phyloP scores from a whole-genome alignment of 2,329 filamentous ascomycete genomes.

The Fusarium incarnatum region DNA sequence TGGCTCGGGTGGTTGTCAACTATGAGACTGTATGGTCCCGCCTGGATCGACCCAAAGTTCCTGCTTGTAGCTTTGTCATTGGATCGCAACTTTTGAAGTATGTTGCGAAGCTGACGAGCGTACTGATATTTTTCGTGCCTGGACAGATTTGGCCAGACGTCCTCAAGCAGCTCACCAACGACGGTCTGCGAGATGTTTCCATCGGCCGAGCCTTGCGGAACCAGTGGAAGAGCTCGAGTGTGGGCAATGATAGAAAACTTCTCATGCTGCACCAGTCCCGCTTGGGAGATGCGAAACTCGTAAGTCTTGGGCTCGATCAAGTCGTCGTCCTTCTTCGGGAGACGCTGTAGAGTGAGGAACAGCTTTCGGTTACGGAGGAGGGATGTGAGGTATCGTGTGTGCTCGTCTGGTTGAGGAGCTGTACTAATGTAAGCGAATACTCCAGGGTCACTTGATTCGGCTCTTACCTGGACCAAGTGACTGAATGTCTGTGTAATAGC shows the following conservation, averaged over 20 bases:
- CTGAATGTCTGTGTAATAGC: conserved; percentile 21
- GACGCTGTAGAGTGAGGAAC: conserved; percentile 18
- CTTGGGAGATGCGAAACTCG: conserved; percentile 36
- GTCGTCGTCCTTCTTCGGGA: conserved; percentile 2
- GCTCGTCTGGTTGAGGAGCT: conserved; percentile 30
- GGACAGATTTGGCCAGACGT: conserved; percentile 44
- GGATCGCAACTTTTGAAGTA: conserved; percentile 43
- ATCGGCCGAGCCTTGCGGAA: conserved; percentile 9
- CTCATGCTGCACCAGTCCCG: conserved; percentile 37
- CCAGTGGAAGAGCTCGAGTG: conserved; percentile 31
- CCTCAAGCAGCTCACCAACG: conserved; percentile 47
- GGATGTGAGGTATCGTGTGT: conserved; percentile 33
- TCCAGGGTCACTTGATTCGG: background rate
- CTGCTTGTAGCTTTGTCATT: background rate
- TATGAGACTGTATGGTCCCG: conserved; percentile 41
- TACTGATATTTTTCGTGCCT: conserved; percentile 41
- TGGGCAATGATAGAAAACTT: conserved; percentile 15
- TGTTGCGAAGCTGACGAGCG: conserved; percentile 45
- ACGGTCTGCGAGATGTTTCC: conserved; percentile 22
- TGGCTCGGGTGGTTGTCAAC: conserved; percentile 46
- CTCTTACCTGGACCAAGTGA: conserved; percentile 36
- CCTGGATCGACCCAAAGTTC: conserved; percentile 37
- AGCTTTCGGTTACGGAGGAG: conserved; percentile 34
- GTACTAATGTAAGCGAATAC: background rate
- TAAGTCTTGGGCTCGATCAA: conserved; percentile 10